Base-by-base conservation (phyloP, 352 stramenopile species). In the Phytophthora foliorum region DNA sequence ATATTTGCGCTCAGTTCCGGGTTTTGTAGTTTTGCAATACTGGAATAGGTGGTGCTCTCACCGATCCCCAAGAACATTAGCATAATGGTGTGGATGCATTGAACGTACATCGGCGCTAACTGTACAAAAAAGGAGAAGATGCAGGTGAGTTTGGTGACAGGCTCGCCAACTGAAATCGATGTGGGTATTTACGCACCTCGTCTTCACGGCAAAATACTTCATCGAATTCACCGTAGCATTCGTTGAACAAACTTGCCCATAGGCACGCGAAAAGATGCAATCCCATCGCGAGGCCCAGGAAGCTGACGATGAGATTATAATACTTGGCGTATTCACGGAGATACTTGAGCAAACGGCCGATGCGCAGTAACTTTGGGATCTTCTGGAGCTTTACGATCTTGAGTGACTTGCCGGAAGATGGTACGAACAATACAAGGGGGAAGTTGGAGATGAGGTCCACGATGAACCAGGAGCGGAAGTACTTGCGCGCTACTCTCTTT, bases 321-420 rank as follows among this genome's bases (percentile, higher is more conserved):
- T 92, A 95, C 72, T 94, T 93, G 59, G 86, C 87, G 61, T 93
- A 93, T 69, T 93, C 82, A 51, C 84, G 80, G 24, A 94, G 62
- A 67, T 92, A 92, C 63, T 92, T 91, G 36, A 94, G 74, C 19
- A 93, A 66, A 0, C 84, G 78, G 16, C 83, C 85, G 46, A 95
- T 77, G 4, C 88, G 87, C 13, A 96, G 71, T 5, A 96, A 61
- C 60, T 94, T 95, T 13, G 86, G 87, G n/a, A 94, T 85, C 44
- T 95, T 96, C 55, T 95, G 84, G 2, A 97, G 68, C 38, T 94
- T 94, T 10, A 94, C 74, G 27, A 94, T 92, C 57, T 94, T 95
- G 55, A 94, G 67, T 16, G 84, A 91, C 65, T 91, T 91, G 10
- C 80, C 80, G 16, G 86, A 82, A 17, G 66, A 80, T 27, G 78